A percentile compares a stretch with the other conserved stretches of the same genome.
These are phyloP conservation scores for Phytophthora idaei DNA, from an alignment of 352 stramenopile species.

Conservation along the genomic window DNA sequence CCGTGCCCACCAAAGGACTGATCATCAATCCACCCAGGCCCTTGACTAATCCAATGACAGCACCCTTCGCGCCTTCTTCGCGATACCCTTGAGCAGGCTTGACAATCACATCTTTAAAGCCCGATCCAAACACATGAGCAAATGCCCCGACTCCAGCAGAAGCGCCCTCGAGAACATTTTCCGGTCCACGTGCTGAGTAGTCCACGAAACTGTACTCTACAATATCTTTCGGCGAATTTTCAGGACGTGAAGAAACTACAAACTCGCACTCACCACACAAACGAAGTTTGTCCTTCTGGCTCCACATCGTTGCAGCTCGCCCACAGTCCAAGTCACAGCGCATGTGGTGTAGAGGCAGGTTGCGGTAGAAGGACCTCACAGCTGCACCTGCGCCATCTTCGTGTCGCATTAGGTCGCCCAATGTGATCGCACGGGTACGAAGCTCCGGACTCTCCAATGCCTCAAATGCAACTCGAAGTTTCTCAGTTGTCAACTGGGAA, in stretches of 20 bases:
- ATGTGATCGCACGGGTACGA: conserved; percentile 43
- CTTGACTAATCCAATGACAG: conserved; percentile 64
- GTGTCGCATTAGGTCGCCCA: conserved; percentile 67
- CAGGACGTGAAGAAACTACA: conserved; percentile 47
- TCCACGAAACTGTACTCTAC: conserved; percentile 70
- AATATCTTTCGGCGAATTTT: conserved; percentile 55
- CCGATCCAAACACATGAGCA: conserved; percentile 65
- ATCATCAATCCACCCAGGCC: conserved; percentile 60
- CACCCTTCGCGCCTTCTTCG: conserved; percentile 63
- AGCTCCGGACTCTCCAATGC: conserved; percentile 62
- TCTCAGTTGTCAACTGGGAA: conserved; percentile 78
- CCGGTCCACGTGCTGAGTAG: conserved; percentile 62
- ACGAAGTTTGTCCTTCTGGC: conserved; percentile 52
- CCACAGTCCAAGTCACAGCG: conserved; percentile 67
- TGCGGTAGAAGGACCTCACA: conserved; percentile 86
- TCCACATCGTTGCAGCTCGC: conserved; percentile 61
- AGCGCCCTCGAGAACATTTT: conserved; percentile 55
- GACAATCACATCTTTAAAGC: conserved; percentile 68
- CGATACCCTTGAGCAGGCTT: conserved; percentile 64
- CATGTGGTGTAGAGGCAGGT: conserved; percentile 90
- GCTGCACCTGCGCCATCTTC: conserved; percentile 90
- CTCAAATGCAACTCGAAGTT: conserved; percentile 80
- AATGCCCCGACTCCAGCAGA: conserved; percentile 62
- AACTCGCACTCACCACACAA: conserved; percentile 65
- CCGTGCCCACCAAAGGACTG: conserved; percentile 56